Conservation (phyloP, 441 rosid species). For the Heliophila coronopifolia region DNA sequence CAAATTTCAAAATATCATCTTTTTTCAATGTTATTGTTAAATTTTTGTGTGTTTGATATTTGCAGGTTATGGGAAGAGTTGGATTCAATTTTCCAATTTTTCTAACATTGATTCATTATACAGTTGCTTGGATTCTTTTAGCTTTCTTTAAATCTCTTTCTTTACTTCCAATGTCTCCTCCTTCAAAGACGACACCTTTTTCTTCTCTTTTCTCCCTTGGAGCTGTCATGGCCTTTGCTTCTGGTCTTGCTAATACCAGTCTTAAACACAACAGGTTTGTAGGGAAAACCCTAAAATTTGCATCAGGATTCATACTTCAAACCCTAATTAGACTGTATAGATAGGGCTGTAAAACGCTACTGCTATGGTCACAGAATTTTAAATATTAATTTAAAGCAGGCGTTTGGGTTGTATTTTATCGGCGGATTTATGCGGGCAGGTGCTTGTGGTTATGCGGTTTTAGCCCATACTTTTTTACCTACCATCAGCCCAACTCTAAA, state of each 20-base stretch:
- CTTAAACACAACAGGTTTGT: conserved; percentile 73
- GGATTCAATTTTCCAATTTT: conserved; percentile 83
- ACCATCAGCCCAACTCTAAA: too few species aligned
- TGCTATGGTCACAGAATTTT: too few species aligned
- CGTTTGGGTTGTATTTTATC: too few species aligned
- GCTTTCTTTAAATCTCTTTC: conserved; percentile 65
- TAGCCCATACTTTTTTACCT: too few species aligned
- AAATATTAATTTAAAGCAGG: too few species aligned
- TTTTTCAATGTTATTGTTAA: not conserved
- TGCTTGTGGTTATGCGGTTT: too few species aligned
- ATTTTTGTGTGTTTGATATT: conserved; percentile 1
- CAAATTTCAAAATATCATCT: not conserved
- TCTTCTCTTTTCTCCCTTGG: conserved; percentile 67
- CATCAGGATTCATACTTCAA: not conserved
- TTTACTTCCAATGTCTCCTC: conserved; percentile 78
- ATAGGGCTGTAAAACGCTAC: too few species aligned
- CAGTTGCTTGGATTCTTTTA: conserved; percentile 69
- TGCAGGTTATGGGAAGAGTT: conserved; percentile 73
- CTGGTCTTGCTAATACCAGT: conserved; percentile 91
- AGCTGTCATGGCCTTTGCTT: conserved; percentile 85
- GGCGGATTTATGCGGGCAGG: too few species aligned
- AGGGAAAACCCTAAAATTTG: not conserved
- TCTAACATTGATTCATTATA: conserved; percentile 74
- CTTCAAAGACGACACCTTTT: conserved; percentile 71
- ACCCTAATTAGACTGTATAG: not conserved